phyloP scores from a whole-genome alignment of 179 eudicot genomes.

The Gypsophila paniculata region DNA sequence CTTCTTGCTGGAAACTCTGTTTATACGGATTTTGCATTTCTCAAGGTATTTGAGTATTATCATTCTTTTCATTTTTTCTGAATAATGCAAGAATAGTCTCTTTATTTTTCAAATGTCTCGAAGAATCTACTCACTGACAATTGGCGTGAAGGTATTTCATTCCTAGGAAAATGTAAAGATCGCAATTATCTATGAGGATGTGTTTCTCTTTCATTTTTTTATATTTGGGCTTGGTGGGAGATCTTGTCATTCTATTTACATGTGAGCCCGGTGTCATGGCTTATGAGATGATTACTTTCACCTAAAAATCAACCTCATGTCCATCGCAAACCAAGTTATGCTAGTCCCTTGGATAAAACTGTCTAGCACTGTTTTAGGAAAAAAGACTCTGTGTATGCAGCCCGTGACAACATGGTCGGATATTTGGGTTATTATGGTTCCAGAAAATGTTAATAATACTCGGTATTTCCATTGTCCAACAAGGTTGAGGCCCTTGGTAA shows the following conservation, averaged over 20 bases:
- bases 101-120: background rate
- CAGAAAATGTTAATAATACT: too few relatives aligned
- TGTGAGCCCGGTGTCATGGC: background rate
- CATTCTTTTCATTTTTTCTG: background rate
- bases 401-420: too few relatives aligned
- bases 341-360: background rate
- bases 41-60: constrained; percentile 1
- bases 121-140: background rate
- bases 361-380: too few relatives aligned
- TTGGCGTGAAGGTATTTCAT: background rate
- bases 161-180: background rate
- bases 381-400: too few relatives aligned
- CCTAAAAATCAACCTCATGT: too few relatives aligned
- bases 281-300: too few relatives aligned
- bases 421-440: too few relatives aligned
- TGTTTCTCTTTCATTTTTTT: background rate
- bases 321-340: too few relatives aligned
- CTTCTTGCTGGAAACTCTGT: constrained; percentile 14
- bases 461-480: too few relatives aligned
- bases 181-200: background rate
- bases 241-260: background rate
- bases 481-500: too few relatives aligned
- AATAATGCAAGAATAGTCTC: background rate
- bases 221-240: background rate
- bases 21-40: constrained; percentile 9